Base-by-base conservation (phyloP, 106 monocot genomes). In the Dendrobium catenatum region DNA sequence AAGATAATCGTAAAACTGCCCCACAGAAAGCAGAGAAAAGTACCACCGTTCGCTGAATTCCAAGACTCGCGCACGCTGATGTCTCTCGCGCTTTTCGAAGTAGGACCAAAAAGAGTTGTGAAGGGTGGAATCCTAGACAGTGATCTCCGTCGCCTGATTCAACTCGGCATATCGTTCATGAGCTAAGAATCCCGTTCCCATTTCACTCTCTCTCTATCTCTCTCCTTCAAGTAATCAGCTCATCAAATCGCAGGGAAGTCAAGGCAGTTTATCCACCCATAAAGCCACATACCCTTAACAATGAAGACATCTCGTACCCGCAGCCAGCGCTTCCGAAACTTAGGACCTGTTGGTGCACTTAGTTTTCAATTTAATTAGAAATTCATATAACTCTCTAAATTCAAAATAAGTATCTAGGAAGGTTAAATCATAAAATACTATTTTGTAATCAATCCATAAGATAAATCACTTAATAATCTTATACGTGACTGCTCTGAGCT, bases 141-240 rank as follows among this genome's bases (percentile, higher is more conserved):
- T 42, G 68, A 58, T 29, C 9, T 85, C 85, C 15, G n/a, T 68
- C 79, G 88, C 93, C 49, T 86, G 85, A 24, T 85, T 77, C 84
- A 84, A 93, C 19, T 81, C 82, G 93, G 93, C 87, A 93, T 77
- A 22, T 87, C 88, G 75, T 93, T 93, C 2, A 76, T 82, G 81
- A n/a, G n/a, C n/a, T n/a, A 93, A 93, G 90, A 84, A 93, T 27
- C 93, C 87, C 93, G 91, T 93, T 5, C 47, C 68, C 26, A n/a
- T n/a, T n/a, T 59, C 79, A 59, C 33, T 22, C 61, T 41, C 43
- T 17, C 55, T 17, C 49, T 68, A n/a, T 64, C 80, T 70, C 70
- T 33, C 70, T 15, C 70, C 37, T 22, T 61, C 61, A 4, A 9
- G 11, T 54, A 7, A 9, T 16, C 16, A 9, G 9, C 54, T 54